phyloP scores from a whole-genome alignment of 495 filamentous ascomycete species.

The Stereocaulon alpinum region DNA sequence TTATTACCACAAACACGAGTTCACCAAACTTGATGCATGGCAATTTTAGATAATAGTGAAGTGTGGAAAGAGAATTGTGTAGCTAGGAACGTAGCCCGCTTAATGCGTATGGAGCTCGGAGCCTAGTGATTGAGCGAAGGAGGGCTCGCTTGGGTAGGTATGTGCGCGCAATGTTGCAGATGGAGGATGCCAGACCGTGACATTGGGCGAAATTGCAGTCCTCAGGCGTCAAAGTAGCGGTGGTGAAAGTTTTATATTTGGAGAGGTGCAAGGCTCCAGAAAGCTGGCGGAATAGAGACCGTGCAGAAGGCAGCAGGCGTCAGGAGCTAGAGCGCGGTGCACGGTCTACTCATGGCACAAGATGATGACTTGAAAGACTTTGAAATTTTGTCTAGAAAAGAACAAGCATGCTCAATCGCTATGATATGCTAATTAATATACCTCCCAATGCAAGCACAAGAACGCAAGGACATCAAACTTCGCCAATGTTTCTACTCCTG shows the following conservation, averaged over 20 bases:
- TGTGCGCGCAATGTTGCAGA: no score
- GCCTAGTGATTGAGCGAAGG: no score
- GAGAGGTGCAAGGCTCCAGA: not conserved
- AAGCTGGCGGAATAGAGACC: not conserved
- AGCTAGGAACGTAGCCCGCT: no score
- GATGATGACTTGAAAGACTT: not conserved
- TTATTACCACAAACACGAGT: no score
- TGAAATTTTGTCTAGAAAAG: not conserved
- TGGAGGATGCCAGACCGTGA: no score
- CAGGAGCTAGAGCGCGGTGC: not conserved
- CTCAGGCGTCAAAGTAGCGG: no score
- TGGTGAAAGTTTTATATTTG: not conserved
- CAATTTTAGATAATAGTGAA: no score
- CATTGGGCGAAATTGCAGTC: no score
- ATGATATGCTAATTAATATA: not conserved
- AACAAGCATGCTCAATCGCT: not conserved
- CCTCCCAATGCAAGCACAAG: not conserved
- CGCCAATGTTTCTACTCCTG: conserved; percentile 7
- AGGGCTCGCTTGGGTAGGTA: no score
- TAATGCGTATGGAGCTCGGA: no score
- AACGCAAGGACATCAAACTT: conserved; percentile 2
- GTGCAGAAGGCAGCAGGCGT: not conserved
- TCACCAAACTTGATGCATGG: no score
- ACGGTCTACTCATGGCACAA: not conserved
- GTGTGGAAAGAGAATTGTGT: no score